These are phyloP conservation scores for Taphrina wiesneri DNA, from an alignment of 1,139 yeast species.

Conservation along the genomic window DNA sequence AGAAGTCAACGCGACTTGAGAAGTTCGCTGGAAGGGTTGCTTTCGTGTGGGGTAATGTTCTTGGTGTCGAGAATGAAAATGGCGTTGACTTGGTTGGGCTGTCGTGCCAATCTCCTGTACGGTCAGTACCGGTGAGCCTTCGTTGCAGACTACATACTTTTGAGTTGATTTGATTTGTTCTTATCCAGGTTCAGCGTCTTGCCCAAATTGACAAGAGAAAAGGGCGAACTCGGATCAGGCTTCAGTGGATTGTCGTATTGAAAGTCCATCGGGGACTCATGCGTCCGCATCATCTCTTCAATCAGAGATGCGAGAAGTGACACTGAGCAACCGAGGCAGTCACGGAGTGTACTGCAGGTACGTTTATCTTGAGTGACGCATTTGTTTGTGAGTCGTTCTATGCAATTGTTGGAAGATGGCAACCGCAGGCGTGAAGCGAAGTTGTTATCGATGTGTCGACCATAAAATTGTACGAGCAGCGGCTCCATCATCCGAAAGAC, in stretches of 20 bases:
- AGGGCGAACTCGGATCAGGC: slow-evolving; percentile 33
- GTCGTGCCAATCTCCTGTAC: slow-evolving; percentile 15
- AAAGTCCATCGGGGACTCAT: slow-evolving; percentile 37
- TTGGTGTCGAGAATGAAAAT: slow-evolving; percentile 22
- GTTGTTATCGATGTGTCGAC: background rate
- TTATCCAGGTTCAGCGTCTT: slow-evolving; percentile 20
- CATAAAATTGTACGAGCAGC: background rate
- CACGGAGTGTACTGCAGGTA: background rate
- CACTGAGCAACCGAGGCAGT: too few relatives aligned
- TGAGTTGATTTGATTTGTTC: slow-evolving; percentile 4
- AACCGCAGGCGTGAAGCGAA: background rate
- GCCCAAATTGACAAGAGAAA: slow-evolving; percentile 23
- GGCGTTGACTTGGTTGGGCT: slow-evolving; percentile 15
- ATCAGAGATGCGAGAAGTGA: background rate
- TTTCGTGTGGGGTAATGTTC: slow-evolving; percentile 10
- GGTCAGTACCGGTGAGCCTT: background rate
- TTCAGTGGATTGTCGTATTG: slow-evolving; percentile 35
- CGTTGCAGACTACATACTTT: background rate
- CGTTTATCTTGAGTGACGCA: background rate
- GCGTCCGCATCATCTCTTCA: slow-evolving; percentile 21
- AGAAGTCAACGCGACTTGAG: background rate
- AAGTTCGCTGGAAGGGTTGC: slow-evolving; percentile 11
- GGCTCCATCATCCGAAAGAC: background rate
- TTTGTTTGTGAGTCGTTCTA: too few relatives aligned
- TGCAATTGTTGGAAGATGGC: background rate